A percentile compares a stretch with the other conserved stretches of the same genome.
Evolutionary conservation across 2,329 filamentous ascomycete genomes (phyloP).

Genomic region (Penicillium olsonii): DNA sequence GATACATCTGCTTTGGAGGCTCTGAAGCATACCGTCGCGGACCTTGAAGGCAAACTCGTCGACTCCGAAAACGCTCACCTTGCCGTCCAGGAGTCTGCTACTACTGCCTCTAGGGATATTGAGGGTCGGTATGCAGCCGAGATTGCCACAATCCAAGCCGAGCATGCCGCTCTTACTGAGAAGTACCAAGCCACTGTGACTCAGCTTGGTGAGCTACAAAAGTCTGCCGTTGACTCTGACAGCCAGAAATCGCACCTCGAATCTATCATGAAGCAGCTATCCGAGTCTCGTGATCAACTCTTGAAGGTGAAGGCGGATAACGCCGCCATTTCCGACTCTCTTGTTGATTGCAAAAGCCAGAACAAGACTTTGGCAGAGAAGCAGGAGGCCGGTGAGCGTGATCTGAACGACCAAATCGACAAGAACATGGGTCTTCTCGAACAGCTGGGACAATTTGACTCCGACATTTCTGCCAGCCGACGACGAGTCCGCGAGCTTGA

Average conservation of each 20-base stretch:
- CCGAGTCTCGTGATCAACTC: slow-evolving; percentile 37
- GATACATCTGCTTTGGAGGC: slow-evolving; percentile 41
- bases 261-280: slow-evolving; percentile 58
- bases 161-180: slow-evolving; percentile 49
- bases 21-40: slow-evolving; percentile 45
- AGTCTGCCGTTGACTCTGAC: slow-evolving; percentile 79
- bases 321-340: slow-evolving; percentile 30
- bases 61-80: slow-evolving; percentile 50
- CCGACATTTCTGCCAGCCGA: slow-evolving; percentile 36
- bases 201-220: slow-evolving; percentile 79
- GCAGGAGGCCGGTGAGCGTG: slow-evolving; percentile 35
- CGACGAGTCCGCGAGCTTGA: slow-evolving; percentile 43
- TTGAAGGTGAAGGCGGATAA: slow-evolving; percentile 33
- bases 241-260: slow-evolving; percentile 67
- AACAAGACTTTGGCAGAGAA: slow-evolving; percentile 36
- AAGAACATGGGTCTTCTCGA: slow-evolving; percentile 44
- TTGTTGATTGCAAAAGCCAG: slow-evolving; percentile 33
- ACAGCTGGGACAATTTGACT: slow-evolving; percentile 42
- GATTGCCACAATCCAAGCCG: slow-evolving; percentile 45
- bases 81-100: slow-evolving; percentile 45
- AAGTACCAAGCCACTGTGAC: slow-evolving; percentile 36
- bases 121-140: slow-evolving; percentile 46
- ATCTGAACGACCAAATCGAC: slow-evolving; percentile 42
- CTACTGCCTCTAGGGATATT: slow-evolving; percentile 17
- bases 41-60: slow-evolving; percentile 66